These are phyloP conservation scores for Skeletonema costatum DNA, from an alignment of 108 stramenopile genomes.

Conservation along the genomic window DNA sequence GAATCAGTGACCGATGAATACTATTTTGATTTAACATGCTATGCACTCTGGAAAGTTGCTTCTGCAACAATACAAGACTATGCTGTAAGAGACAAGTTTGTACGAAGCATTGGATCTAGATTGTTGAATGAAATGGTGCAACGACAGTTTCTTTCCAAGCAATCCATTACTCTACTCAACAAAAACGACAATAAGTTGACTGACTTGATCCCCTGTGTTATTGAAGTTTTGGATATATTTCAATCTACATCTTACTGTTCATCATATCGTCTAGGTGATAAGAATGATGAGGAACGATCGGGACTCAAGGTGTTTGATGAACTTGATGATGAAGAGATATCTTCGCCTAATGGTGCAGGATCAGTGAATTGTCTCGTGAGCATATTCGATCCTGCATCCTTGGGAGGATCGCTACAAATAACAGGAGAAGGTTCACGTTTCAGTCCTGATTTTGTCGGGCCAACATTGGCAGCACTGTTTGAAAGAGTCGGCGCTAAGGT, in stretches of 20 bases:
- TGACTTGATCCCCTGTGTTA: constrained; percentile 49
- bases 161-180: constrained; percentile 11
- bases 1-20: constrained; percentile 72
- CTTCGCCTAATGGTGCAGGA: constrained; percentile 27
- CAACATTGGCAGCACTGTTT: constrained; percentile 77
- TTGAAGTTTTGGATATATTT: constrained; percentile 59
- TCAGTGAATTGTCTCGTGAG: constrained; percentile 76
- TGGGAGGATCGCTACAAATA: constrained; percentile 77
- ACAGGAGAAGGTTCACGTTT: constrained; percentile 85
- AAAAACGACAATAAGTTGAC: constrained; percentile 30
- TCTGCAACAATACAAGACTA: constrained; percentile 56
- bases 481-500: constrained; percentile 46
- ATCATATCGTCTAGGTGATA: constrained; percentile 39
- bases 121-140: constrained; percentile 34
- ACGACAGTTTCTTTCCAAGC: constrained; percentile 25
- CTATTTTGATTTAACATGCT: constrained; percentile 80
- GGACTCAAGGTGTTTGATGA: constrained; percentile 64
- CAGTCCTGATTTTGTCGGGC: constrained; percentile 77
- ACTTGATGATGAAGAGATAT: constrained; percentile 72
- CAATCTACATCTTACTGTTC: constrained; percentile 51
- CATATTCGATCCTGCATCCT: constrained; percentile 68
- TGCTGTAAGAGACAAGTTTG: constrained; percentile 61
- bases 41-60: constrained; percentile 83
- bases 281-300: constrained; percentile 45
- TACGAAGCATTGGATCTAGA: constrained; percentile 56